Conservation (phyloP, 768 basidiomycete genomes). For the Lactarius vividus region DNA sequence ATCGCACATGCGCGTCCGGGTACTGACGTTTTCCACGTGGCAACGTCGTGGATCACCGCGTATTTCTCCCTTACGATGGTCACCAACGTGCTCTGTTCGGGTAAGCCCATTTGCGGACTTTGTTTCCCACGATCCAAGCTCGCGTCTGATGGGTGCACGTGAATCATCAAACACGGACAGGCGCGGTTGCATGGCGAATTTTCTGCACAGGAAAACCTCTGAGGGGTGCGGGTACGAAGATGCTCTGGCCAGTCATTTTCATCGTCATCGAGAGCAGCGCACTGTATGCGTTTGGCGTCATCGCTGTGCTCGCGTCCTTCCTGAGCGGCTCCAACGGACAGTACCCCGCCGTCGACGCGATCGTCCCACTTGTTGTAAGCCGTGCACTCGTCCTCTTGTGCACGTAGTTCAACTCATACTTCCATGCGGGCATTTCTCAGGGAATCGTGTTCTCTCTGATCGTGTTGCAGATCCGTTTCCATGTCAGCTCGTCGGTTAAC, state of each 20-base stretch:
- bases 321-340: neutral
- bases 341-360: neutral
- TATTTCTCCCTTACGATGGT: neutral
- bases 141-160: neutral
- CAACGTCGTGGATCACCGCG: neutral
- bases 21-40: neutral
- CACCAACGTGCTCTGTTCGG: slow-evolving; percentile 4
- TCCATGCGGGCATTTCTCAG: neutral
- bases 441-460: slow-evolving; percentile 6
- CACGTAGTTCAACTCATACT: neutral
- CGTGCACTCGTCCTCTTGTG: slow-evolving; percentile 20
- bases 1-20: neutral
- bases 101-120: neutral
- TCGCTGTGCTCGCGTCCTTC: neutral
- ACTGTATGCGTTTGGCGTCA: neutral
- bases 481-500: neutral
- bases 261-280: slow-evolving; percentile 9
- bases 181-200: slow-evolving; percentile 7
- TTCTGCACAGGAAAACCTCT: neutral
- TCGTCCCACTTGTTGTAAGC: slow-evolving; percentile 6
- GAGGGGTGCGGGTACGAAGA: neutral
- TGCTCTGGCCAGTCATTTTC: neutral
- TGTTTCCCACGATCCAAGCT: neutral
- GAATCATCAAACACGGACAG: neutral
- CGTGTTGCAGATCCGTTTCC: slow-evolving; percentile 7